Conservation (phyloP, 352 stramenopile genomes). For the Phytophthora citricola region DNA sequence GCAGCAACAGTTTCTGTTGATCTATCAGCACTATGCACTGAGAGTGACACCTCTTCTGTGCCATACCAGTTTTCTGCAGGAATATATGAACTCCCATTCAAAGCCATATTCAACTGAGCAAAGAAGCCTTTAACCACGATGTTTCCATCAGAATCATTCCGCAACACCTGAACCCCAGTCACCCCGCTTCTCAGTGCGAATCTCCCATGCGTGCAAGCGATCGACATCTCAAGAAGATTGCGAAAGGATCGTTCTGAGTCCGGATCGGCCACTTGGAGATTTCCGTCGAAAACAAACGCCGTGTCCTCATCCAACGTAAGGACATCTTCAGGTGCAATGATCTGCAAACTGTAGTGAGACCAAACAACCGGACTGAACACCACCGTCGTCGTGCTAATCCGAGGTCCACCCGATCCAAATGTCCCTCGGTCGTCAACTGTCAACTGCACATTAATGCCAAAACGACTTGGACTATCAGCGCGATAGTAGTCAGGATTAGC, state of each 20-base stretch:
- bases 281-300: slow-evolving; percentile 35
- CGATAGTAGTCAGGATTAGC: slow-evolving; percentile 34
- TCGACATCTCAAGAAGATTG: slow-evolving; percentile 43
- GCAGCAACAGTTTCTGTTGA: slow-evolving; percentile 6
- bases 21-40: slow-evolving; percentile 11
- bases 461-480: slow-evolving; percentile 23
- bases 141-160: slow-evolving; percentile 25
- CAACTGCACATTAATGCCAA: slow-evolving; percentile 53
- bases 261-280: slow-evolving; percentile 38
- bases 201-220: slow-evolving; percentile 31
- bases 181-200: slow-evolving; percentile 28
- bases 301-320: slow-evolving; percentile 52
- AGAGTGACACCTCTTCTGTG: slow-evolving; percentile 52
- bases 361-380: slow-evolving; percentile 41
- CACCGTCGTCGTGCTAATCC: slow-evolving; percentile 43
- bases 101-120: slow-evolving; percentile 54
- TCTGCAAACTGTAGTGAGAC: slow-evolving; percentile 31
- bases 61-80: slow-evolving; percentile 66
- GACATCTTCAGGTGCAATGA: slow-evolving; percentile 35
- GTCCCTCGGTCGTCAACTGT: slow-evolving; percentile 66
- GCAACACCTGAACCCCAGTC: slow-evolving; percentile 39
- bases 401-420: slow-evolving; percentile 56
- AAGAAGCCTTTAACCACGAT: slow-evolving; percentile 57
- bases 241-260: slow-evolving; percentile 30
- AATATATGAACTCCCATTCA: slow-evolving; percentile 60